Evolutionary conservation across 2,329 filamentous ascomycete species (phyloP).

Genomic region (Clarireedia hainanense): DNA sequence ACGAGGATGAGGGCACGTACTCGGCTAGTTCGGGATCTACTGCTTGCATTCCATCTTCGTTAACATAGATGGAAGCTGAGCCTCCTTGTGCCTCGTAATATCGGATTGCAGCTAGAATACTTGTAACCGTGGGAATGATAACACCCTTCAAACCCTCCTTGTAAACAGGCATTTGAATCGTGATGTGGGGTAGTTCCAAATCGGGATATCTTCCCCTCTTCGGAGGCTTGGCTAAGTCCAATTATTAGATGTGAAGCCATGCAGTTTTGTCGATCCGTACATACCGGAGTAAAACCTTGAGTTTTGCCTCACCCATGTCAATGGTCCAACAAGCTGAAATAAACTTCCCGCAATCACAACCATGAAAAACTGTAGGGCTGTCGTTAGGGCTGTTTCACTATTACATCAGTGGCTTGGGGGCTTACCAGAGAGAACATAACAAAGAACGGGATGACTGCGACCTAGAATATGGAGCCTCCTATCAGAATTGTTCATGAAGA

Average conservation of each 20-base stretch:
- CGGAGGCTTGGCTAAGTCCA: slow-evolving; percentile 30
- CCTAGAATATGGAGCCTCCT: not conserved
- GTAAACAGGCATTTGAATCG: slow-evolving; percentile 42
- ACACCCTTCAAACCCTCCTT: slow-evolving; percentile 39
- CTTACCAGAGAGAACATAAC: slow-evolving; percentile 26
- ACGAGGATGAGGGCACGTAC: slow-evolving; percentile 5
- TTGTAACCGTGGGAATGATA: slow-evolving; percentile 49
- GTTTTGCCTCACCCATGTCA: slow-evolving; percentile 16
- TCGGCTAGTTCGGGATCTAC: slow-evolving; percentile 21
- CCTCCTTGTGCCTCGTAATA: slow-evolving; percentile 54
- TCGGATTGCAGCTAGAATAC: slow-evolving; percentile 48
- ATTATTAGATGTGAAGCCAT: not conserved
- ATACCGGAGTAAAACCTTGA: slow-evolving; percentile 14
- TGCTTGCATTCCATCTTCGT: slow-evolving; percentile 61
- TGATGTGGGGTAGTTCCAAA: slow-evolving; percentile 32
- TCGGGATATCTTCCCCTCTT: slow-evolving; percentile 19
- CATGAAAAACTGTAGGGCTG: slow-evolving; percentile 12
- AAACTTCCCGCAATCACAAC: slow-evolving; percentile 13
- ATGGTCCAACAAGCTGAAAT: slow-evolving; percentile 17
- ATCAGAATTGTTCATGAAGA: not conserved
- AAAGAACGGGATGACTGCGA: slow-evolving; percentile 15
- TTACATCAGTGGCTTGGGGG: not conserved
- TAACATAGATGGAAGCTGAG: slow-evolving; percentile 58
- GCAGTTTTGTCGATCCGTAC: not conserved
- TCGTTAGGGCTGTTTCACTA: slow-evolving; percentile 20